Percentiles rank a stretch among this genome's conserved stretches.
These are phyloP conservation scores for Hypoxylon sp. DNA, from an alignment of 2,329 filamentous ascomycete species.

Conservation along the genomic window DNA sequence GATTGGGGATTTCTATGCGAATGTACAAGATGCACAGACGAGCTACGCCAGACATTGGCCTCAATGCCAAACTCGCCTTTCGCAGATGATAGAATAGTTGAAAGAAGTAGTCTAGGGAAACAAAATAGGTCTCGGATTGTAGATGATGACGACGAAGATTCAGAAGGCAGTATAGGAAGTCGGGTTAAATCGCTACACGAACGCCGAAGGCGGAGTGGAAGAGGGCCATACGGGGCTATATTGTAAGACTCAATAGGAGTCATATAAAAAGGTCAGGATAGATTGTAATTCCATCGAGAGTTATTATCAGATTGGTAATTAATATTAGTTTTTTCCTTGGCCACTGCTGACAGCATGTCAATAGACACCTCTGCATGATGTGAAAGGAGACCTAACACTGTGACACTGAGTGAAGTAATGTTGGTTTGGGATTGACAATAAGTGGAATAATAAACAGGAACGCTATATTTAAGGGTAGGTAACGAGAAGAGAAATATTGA, in stretches of 20 bases:
- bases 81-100: too few species aligned
- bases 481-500: not conserved
- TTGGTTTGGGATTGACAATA: too few species aligned
- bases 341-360: too few species aligned
- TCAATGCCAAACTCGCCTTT: not conserved
- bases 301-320: too few species aligned
- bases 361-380: too few species aligned
- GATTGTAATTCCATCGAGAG: too few species aligned
- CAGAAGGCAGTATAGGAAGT: not conserved
- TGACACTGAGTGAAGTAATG: too few species aligned
- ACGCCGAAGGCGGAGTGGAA: not conserved
- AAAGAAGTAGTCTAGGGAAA: too few species aligned
- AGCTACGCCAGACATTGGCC: not conserved
- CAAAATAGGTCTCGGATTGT: too few species aligned
- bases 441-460: too few species aligned
- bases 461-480: not conserved
- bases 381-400: too few species aligned
- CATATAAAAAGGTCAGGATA: not conserved
- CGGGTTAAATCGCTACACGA: not conserved
- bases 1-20: constrained; percentile 2
- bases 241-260: not conserved
- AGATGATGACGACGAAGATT: not conserved
- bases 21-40: not conserved
- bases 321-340: too few species aligned
- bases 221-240: not conserved